Conservation (phyloP, 306 rosid species). For the Malus asiatica region DNA sequence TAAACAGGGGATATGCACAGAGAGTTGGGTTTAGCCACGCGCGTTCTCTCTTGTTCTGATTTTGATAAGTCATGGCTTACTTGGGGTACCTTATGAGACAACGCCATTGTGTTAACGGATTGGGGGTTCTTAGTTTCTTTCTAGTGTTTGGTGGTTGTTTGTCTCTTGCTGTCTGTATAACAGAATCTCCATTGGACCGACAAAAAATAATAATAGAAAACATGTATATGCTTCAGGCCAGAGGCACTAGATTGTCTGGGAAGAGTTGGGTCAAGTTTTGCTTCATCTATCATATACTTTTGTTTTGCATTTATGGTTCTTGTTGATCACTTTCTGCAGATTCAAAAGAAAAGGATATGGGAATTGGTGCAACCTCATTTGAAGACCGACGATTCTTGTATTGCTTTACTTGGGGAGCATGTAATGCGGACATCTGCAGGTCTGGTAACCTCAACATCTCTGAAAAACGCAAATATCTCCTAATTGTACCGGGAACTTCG, state of each 20-base stretch:
- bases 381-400: slow-evolving; percentile 50
- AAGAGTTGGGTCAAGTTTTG: neutral
- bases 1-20: neutral
- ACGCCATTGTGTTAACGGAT: neutral
- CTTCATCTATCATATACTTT: neutral
- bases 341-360: slow-evolving; percentile 78
- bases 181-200: neutral
- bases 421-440: slow-evolving; percentile 65
- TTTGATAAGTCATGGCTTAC: neutral
- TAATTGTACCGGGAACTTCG: slow-evolving; percentile 2
- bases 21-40: neutral
- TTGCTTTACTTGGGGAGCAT: slow-evolving; percentile 52
- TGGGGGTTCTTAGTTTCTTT: neutral
- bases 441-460: slow-evolving; percentile 17
- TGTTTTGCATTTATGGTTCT: neutral
- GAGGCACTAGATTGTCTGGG: neutral
- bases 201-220: neutral
- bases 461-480: slow-evolving; percentile 25
- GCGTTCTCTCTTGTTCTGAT: neutral
- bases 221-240: neutral
- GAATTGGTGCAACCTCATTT: slow-evolving; percentile 73
- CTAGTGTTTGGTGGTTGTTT: neutral
- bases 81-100: neutral
- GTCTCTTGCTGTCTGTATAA: neutral
- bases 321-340: slow-evolving; percentile 28